These are phyloP conservation scores for Debaryomyces psychrophilus DNA, from an alignment of 1,139 yeast species.

Conservation along the genomic window DNA sequence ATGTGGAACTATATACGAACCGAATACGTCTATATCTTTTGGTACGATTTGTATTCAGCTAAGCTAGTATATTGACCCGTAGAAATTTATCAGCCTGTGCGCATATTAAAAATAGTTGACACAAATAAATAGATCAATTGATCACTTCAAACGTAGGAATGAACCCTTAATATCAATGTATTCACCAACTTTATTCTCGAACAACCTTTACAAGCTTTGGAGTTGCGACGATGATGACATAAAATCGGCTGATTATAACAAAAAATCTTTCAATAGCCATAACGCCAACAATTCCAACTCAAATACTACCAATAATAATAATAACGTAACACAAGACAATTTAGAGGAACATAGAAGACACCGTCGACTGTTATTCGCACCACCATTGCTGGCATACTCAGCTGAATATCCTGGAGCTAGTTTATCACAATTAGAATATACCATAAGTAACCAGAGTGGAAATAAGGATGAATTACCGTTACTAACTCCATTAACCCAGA, in stretches of 20 bases:
- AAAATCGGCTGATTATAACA: background rate
- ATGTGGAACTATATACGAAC: background rate
- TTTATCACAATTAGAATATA: constrained; percentile 32
- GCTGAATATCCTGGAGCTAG: constrained; percentile 55
- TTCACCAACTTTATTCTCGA: constrained; percentile 47
- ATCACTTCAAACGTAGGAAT: background rate
- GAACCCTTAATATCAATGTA: constrained; percentile 35
- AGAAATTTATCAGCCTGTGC: background rate
- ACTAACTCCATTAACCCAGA: constrained; percentile 34
- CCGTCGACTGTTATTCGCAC: constrained; percentile 40
- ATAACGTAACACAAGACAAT: constrained; percentile 16
- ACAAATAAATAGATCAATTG: constrained; percentile 6
- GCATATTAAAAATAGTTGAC: constrained; percentile 6
- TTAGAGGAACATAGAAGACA: constrained; percentile 24
- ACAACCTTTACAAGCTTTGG: constrained; percentile 51
- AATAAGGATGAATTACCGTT: constrained; percentile 28
- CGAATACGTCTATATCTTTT: background rate
- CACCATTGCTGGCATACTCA: constrained; percentile 57
- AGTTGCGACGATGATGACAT: constrained; percentile 19
- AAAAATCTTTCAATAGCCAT: constrained; percentile 3
- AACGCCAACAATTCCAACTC: constrained; percentile 8
- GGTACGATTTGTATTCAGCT: background rate
- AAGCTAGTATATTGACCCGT: background rate
- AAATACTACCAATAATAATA: constrained; percentile 4
- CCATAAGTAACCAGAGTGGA: constrained; percentile 26